Conservation (phyloP, 2,329 filamentous ascomycete species). For the Ophiostoma sp. region DNA sequence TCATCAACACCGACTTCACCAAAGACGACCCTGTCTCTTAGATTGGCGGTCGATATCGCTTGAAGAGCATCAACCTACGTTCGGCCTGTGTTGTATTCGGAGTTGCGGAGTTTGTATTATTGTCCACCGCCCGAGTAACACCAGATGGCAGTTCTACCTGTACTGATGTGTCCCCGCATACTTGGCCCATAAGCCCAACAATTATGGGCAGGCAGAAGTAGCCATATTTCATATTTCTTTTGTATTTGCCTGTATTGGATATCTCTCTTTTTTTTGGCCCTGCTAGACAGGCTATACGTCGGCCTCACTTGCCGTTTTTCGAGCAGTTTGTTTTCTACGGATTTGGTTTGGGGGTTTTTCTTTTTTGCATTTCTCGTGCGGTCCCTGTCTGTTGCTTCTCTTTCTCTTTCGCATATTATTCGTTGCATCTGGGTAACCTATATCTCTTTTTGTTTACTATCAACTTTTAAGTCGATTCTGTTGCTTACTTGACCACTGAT, state of each 20-base stretch:
- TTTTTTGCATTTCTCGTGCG: background rate
- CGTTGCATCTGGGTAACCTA: background rate
- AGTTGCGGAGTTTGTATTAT: background rate
- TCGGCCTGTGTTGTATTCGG: background rate
- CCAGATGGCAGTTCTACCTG: background rate
- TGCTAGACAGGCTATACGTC: background rate
- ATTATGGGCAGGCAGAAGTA: background rate
- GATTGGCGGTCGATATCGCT: background rate
- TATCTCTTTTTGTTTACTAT: background rate
- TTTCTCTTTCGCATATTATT: background rate
- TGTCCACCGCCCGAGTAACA: background rate
- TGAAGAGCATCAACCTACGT: background rate
- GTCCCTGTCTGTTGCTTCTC: background rate
- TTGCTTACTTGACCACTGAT: background rate
- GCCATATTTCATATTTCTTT: background rate
- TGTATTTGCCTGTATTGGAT: background rate
- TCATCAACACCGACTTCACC: slow-evolving; percentile 29
- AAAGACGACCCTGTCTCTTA: background rate
- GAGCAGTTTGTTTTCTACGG: background rate
- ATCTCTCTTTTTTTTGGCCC: background rate
- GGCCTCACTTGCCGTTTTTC: background rate
- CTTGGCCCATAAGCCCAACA: too few relatives aligned
- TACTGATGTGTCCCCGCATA: background rate
- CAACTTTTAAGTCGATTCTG: background rate
- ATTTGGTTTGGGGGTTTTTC: background rate